These are phyloP conservation scores for Metschnikowia gelsemii DNA, from an alignment of 805 yeast species.

Conservation along the genomic window DNA sequence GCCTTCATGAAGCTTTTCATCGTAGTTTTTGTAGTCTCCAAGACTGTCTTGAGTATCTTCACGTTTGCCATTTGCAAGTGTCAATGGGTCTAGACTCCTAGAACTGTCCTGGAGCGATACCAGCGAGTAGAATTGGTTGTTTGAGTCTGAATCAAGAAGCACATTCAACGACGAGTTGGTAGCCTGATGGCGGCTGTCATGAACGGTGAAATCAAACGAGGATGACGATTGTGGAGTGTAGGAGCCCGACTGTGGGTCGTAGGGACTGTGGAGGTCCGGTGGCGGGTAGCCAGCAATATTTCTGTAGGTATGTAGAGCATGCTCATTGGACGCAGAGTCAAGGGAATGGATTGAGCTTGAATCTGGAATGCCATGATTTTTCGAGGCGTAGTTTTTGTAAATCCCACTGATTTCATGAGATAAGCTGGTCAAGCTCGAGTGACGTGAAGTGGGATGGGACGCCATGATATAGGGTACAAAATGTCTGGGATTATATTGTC, in stretches of 20 bases:
- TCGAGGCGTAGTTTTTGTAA: conserved; percentile 14
- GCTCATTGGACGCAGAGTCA: conserved; percentile 13
- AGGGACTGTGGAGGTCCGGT: neutral
- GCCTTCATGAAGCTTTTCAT: conserved; percentile 17
- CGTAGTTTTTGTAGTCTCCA: conserved; percentile 21
- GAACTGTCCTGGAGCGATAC: conserved; percentile 5
- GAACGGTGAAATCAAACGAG: conserved; percentile 36
- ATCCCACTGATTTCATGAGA: conserved; percentile 18
- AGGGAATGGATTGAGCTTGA: conserved; percentile 8
- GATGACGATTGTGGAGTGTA: conserved; percentile 30
- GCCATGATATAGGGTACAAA: conserved; percentile 4
- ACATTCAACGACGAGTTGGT: conserved; percentile 40
- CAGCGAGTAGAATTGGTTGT: conserved; percentile 19
- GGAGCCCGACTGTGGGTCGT: conserved; percentile 24
- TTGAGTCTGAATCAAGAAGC: conserved; percentile 27
- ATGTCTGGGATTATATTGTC: neutral
- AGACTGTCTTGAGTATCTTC: conserved; percentile 11
- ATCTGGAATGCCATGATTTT: conserved; percentile 1
- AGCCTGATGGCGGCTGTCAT: conserved; percentile 3
- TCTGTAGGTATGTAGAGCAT: neutral
- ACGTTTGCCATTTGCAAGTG: conserved; percentile 4
- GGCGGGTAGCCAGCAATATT: neutral
- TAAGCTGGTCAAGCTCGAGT: conserved; percentile 18
- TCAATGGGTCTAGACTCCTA: conserved; percentile 3
- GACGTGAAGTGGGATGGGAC: conserved; percentile 8